Evolutionary conservation across 2,329 filamentous ascomycete genomes (phyloP).

Genomic region (Penicillium sp.): DNA sequence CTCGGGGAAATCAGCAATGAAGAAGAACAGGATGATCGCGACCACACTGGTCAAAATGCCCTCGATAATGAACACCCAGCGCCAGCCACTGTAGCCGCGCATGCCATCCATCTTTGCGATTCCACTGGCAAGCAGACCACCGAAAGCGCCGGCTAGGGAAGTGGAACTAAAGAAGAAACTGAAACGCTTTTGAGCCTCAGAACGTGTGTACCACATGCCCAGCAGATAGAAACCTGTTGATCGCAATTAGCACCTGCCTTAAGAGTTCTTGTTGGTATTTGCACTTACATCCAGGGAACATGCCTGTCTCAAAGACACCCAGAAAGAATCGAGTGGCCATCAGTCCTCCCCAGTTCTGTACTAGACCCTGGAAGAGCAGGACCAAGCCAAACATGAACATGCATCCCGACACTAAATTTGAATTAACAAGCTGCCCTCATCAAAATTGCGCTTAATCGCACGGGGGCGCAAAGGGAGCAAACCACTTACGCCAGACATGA

Average conservation of each 20-base stretch:
- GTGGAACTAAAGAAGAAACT: slow-evolving; percentile 86
- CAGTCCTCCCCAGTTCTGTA: slow-evolving; percentile 73
- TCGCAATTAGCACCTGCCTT: neutral
- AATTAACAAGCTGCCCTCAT: neutral
- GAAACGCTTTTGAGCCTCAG: slow-evolving; percentile 87
- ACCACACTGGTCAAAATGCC: slow-evolving; percentile 64
- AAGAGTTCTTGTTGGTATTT: slow-evolving; percentile 22
- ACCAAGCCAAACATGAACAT: slow-evolving; percentile 82
- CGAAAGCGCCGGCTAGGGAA: slow-evolving; percentile 62
- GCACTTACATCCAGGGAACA: slow-evolving; percentile 63
- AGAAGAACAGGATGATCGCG: slow-evolving; percentile 61
- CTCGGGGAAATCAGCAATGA: slow-evolving; percentile 73
- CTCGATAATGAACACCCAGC: slow-evolving; percentile 60
- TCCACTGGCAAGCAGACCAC: slow-evolving; percentile 60
- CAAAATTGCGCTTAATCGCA: neutral
- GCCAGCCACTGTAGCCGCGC: slow-evolving; percentile 58
- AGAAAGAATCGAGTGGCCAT: slow-evolving; percentile 83
- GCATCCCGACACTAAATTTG: slow-evolving; percentile 62
- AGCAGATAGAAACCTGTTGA: slow-evolving; percentile 60
- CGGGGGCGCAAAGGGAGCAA: neutral
- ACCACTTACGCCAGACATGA: slow-evolving; percentile 60
- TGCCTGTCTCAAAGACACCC: slow-evolving; percentile 72
- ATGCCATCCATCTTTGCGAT: slow-evolving; percentile 59
- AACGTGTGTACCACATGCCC: slow-evolving; percentile 79
- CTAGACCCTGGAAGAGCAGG: slow-evolving; percentile 73